Percentiles rank a stretch among this genome's conserved stretches.
Conservation (phyloP, 2,329 filamentous ascomycete genomes). For the Salinomyces thailandicus region DNA sequence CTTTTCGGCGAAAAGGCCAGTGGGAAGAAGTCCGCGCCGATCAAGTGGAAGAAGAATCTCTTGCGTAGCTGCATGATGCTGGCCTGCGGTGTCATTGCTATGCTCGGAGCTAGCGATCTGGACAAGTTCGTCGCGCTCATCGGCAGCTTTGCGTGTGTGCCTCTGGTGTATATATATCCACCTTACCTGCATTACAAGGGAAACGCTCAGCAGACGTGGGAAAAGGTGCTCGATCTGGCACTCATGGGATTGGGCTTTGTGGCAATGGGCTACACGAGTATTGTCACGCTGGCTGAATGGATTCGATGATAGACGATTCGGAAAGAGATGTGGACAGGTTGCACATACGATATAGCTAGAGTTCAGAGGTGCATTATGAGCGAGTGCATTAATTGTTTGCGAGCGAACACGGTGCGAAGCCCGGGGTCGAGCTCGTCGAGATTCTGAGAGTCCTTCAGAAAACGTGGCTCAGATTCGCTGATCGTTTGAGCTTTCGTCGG, state of each 20-base stretch:
- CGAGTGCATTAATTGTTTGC: too few species aligned
- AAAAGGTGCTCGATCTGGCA: constrained; percentile 49
- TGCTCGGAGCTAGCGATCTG: constrained; percentile 56
- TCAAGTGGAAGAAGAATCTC: constrained; percentile 69
- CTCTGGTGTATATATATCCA: constrained; percentile 68
- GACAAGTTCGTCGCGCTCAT: constrained; percentile 68
- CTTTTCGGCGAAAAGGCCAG: constrained; percentile 55
- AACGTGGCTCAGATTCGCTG: too few species aligned
- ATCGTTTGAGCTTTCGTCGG: too few species aligned
- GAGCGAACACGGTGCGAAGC: too few species aligned
- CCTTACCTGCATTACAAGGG: constrained; percentile 60
- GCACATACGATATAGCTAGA: too few species aligned
- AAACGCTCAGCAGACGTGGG: constrained; percentile 46
- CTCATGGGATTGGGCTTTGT: constrained; percentile 54
- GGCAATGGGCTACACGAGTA: constrained; percentile 63
- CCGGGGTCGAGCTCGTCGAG: too few species aligned
- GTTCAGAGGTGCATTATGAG: too few species aligned
- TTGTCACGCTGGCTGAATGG: constrained; percentile 39
- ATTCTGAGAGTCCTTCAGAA: too few species aligned
- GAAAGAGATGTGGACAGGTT: too few species aligned
- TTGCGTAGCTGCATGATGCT: constrained; percentile 49
- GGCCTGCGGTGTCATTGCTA: constrained; percentile 50
- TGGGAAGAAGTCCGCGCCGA: constrained; percentile 52
- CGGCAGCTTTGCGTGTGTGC: constrained; percentile 63
- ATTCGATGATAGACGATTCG: too few species aligned